phyloP scores from a whole-genome alignment of 805 yeast genomes.

The Debaryomyces hansenii region DNA sequence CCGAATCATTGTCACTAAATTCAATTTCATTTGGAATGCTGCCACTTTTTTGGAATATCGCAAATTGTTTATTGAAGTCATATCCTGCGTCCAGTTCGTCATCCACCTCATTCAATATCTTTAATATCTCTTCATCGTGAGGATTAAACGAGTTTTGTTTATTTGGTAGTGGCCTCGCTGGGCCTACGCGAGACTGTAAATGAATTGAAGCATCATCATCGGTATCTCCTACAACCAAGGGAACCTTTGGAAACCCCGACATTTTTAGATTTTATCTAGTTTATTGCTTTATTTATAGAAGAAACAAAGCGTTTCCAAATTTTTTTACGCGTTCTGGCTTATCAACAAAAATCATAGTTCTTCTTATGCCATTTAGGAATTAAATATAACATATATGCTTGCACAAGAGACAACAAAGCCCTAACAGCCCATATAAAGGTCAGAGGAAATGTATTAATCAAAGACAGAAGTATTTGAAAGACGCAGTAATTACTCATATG shows the following conservation, averaged over 20 bases:
- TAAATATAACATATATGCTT: too few species aligned
- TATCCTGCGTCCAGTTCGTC: constrained; percentile 8
- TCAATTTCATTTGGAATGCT: constrained; percentile 6
- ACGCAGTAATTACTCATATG: too few species aligned
- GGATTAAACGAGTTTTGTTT: constrained; percentile 2
- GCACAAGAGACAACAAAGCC: too few species aligned
- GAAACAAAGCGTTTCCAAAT: too few species aligned
- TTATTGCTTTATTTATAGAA: too few species aligned
- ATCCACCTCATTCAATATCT: constrained; percentile 16
- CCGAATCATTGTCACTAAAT: constrained; percentile 2
- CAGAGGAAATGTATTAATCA: too few species aligned
- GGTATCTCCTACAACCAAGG: constrained; percentile 36
- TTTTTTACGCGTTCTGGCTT: too few species aligned
- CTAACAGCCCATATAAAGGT: too few species aligned
- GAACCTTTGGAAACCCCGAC: constrained; percentile 36
- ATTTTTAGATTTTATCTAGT: constrained; percentile 3
- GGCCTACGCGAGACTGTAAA: constrained; percentile 35
- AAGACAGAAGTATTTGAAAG: too few species aligned
- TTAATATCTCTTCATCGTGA: constrained; percentile 18
- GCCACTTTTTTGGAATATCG: constrained; percentile 13
- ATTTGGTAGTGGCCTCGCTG: constrained; percentile 31
- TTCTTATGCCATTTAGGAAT: too few species aligned
- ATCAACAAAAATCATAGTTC: too few species aligned
- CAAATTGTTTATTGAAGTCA: constrained; percentile 18
- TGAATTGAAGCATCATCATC: constrained; percentile 46